phyloP scores from a whole-genome alignment of 345 rosid species.

The Eucalyptus erythrocorys region DNA sequence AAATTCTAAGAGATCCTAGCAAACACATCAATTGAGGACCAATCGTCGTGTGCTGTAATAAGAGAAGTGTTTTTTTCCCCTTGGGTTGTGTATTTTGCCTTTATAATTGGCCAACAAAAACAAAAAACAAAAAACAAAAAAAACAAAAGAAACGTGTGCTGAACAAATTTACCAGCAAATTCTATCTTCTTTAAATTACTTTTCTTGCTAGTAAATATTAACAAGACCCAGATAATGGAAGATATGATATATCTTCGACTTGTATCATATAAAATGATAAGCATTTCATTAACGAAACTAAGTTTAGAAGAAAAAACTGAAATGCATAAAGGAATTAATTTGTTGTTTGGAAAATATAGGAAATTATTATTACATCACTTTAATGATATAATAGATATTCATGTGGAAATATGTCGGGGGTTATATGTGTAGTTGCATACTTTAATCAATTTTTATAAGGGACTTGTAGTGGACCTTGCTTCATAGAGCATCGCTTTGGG shows the following conservation, averaged over 20 bases:
- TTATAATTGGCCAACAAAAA: background rate
- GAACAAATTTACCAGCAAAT: background rate
- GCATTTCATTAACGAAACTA: background rate
- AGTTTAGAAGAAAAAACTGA: background rate
- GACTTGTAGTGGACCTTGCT: background rate
- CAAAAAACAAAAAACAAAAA: too few relatives aligned
- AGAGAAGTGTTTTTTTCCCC: background rate
- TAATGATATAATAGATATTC: background rate
- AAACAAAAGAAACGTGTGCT: background rate
- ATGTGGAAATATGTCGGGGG: background rate
- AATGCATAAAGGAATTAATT: background rate
- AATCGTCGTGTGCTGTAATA: background rate
- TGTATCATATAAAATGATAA: background rate
- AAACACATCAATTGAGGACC: background rate
- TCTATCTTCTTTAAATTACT: background rate
- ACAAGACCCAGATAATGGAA: background rate
- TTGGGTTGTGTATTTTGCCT: background rate
- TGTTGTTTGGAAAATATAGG: background rate
- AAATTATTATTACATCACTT: background rate
- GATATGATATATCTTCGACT: background rate
- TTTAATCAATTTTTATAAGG: background rate
- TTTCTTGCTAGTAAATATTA: background rate
- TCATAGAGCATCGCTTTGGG: background rate
- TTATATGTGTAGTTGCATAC: background rate
- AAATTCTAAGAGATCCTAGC: background rate